Conservation (phyloP, 2,329 filamentous ascomycete species). For the Penicillium sp. region DNA sequence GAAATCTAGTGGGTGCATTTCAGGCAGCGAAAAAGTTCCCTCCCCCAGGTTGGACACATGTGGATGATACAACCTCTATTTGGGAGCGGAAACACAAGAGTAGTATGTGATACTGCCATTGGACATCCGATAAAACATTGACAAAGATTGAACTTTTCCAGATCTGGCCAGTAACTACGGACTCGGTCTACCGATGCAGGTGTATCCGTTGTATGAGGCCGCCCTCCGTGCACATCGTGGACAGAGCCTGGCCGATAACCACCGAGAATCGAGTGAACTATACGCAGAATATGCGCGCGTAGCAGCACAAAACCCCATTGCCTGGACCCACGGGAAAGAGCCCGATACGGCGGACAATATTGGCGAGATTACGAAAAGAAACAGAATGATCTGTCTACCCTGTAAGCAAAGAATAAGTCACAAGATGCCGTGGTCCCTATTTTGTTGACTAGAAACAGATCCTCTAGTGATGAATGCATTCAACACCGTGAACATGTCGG, state of each 20-base stretch:
- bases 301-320: slow-evolving; percentile 58
- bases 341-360: slow-evolving; percentile 59
- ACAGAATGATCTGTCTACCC: slow-evolving; percentile 72
- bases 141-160: slow-evolving; percentile 32
- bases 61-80: slow-evolving; percentile 7
- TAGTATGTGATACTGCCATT: background rate
- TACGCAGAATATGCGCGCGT: slow-evolving; percentile 67
- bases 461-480: slow-evolving; percentile 74
- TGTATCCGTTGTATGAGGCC: slow-evolving; percentile 73
- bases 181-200: slow-evolving; percentile 68
- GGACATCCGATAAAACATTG: background rate
- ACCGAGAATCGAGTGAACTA: slow-evolving; percentile 63
- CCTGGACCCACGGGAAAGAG: slow-evolving; percentile 63
- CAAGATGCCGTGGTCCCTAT: background rate
- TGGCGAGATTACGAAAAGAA: slow-evolving; percentile 60
- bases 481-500: slow-evolving; percentile 70
- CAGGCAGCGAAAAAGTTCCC: slow-evolving; percentile 60
- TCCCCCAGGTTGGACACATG: slow-evolving; percentile 65
- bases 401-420: slow-evolving; percentile 55
- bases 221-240: slow-evolving; percentile 62
- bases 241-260: slow-evolving; percentile 63
- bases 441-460: slow-evolving; percentile 52
- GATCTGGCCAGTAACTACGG: slow-evolving; percentile 57
- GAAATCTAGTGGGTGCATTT: slow-evolving; percentile 56
- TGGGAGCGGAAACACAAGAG: slow-evolving; percentile 4